phyloP scores from a whole-genome alignment of 768 basidiomycete species.

The Mycena maculata region DNA sequence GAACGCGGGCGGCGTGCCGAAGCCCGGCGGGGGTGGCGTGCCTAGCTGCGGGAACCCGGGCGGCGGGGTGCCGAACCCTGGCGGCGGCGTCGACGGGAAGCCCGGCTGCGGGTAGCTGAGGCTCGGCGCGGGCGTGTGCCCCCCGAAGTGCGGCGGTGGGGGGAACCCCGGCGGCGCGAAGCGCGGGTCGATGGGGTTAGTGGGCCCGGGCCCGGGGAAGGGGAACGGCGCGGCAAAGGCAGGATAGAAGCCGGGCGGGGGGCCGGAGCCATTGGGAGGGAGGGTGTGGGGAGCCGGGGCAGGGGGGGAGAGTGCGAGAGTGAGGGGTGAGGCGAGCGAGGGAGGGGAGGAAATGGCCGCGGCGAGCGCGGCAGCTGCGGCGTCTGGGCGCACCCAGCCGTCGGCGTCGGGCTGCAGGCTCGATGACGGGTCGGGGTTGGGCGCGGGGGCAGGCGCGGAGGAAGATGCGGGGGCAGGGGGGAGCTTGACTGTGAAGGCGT shows the following conservation, averaged over 20 bases:
- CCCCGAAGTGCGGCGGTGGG: background rate
- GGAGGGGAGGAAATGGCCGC: conserved; percentile 18
- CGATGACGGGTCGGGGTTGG: background rate
- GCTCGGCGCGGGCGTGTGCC: conserved; percentile 1
- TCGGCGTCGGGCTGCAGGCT: conserved; percentile 30
- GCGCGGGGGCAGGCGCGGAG: background rate
- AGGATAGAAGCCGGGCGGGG: conserved; percentile 13
- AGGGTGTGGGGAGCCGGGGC: background rate
- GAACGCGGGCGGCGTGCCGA: too few relatives aligned
- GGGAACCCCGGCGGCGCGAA: background rate
- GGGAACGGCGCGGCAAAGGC: too few relatives aligned
- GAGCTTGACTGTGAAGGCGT: conserved; percentile 26
- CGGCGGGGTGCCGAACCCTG: conserved; percentile 14
- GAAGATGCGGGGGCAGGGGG: conserved; percentile 3
- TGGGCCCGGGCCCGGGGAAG: too few relatives aligned
- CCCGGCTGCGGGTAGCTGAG: conserved; percentile 11
- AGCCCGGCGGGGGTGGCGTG: too few relatives aligned
- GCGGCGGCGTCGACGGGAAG: conserved; percentile 11
- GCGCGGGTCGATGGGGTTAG: conserved; percentile 1
- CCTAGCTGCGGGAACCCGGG: conserved; percentile 64
- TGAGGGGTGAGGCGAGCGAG: background rate
- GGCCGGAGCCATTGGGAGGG: background rate
- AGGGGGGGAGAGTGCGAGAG: conserved; percentile 5
- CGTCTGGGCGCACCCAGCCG: conserved; percentile 33
- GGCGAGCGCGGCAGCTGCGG: conserved; percentile 25